phyloP scores from a whole-genome alignment of 768 basidiomycete species.

The Termitomyces sp. region DNA sequence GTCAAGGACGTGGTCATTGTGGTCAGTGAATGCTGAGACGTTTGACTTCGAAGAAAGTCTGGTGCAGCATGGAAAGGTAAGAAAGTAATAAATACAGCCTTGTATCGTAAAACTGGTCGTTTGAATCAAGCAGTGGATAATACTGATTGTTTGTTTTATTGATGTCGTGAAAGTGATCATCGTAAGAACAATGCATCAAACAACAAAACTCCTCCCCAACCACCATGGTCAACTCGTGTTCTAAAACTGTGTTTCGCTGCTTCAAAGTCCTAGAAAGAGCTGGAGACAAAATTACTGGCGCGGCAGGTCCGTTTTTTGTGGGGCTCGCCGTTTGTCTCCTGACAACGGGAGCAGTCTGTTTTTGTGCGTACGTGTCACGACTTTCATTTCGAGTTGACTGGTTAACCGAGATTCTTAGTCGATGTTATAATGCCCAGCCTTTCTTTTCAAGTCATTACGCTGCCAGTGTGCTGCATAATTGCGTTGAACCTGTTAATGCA shows the following conservation, averaged over 20 bases:
- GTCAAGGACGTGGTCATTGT: neutral
- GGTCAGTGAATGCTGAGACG: neutral
- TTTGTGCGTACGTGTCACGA: conserved; percentile 54
- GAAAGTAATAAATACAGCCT: neutral
- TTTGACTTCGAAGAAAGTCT: neutral
- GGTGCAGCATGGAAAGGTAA: neutral
- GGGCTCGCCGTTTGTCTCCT: conserved; percentile 74
- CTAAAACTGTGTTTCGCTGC: neutral
- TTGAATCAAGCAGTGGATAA: neutral
- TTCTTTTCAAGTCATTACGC: conserved; percentile 49
- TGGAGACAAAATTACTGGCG: conserved; percentile 80
- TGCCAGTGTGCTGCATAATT: conserved; percentile 71
- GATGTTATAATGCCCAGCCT: conserved; percentile 70
- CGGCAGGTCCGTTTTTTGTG: conserved; percentile 90
- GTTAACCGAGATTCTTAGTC: conserved; percentile 39
- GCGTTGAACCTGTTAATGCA: conserved; percentile 72
- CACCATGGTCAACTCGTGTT: neutral
- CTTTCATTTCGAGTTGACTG: neutral
- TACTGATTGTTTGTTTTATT: neutral
- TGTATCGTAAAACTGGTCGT: neutral
- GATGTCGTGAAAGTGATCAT: neutral
- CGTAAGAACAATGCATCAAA: neutral
- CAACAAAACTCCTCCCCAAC: neutral
- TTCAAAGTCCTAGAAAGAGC: conserved; percentile 40
- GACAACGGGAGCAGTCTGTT: conserved; percentile 60